Evolutionary conservation across 2,329 filamentous ascomycete species (phyloP).

Genomic region (Ceratocystis eucalypticola): DNA sequence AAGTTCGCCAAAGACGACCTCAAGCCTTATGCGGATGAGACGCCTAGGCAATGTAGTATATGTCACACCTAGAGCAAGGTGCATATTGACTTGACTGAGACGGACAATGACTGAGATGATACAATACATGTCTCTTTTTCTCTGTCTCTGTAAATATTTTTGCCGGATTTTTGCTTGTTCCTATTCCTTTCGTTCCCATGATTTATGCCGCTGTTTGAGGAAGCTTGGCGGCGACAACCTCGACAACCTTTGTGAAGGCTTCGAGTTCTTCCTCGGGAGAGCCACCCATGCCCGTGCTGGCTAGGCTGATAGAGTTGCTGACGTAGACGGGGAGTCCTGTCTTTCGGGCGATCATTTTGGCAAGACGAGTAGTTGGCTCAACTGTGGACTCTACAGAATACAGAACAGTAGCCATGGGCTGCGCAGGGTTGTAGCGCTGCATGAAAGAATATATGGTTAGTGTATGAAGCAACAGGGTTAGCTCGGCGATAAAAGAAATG

Average conservation of each 20-base stretch:
- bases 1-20: not conserved
- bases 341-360: constrained; percentile 67
- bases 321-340: constrained; percentile 72
- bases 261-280: constrained; percentile 91
- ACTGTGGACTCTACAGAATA: constrained; percentile 62
- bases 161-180: not conserved
- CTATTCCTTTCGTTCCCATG: not conserved
- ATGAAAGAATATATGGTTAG: constrained; percentile 5
- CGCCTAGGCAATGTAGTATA: not conserved
- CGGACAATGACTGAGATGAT: not conserved
- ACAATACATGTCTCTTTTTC: not conserved
- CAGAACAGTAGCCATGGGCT: constrained; percentile 64
- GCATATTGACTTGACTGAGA: not conserved
- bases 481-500: not conserved
- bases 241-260: constrained; percentile 60
- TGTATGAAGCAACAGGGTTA: not conserved
- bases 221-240: constrained; percentile 40
- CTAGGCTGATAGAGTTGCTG: constrained; percentile 71
- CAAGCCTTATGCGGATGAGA: not conserved
- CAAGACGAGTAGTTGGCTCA: constrained; percentile 76
- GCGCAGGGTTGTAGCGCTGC: constrained; percentile 39
- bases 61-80: not conserved
- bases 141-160: not conserved
- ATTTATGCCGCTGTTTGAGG: not conserved
- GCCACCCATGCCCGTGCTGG: constrained; percentile 58